These are phyloP conservation scores for Calocybe cyanea DNA, from an alignment of 768 basidiomycete species.

Conservation along the genomic window DNA sequence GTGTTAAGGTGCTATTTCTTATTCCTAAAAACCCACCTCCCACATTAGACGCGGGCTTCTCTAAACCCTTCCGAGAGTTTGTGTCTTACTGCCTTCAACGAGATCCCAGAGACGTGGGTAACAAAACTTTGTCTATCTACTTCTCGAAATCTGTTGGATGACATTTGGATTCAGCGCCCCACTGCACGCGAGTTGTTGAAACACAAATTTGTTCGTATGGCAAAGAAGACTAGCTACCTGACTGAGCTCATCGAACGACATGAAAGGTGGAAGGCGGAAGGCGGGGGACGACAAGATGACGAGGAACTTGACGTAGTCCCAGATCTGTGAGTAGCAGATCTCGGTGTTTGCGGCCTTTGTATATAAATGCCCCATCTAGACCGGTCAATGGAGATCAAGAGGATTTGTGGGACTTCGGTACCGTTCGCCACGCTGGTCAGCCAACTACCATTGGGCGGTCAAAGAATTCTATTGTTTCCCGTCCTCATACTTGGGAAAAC, in stretches of 20 bases:
- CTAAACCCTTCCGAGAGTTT: conserved; percentile 92
- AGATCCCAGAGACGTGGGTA: conserved; percentile 83
- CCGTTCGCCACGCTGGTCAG: conserved; percentile 72
- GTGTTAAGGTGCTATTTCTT: conserved; percentile 84
- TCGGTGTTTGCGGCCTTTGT: conserved; percentile 1
- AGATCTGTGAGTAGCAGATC: conserved; percentile 52
- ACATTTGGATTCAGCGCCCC: conserved; percentile 60
- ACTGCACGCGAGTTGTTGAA: conserved; percentile 92
- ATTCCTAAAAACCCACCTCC: conserved; percentile 98
- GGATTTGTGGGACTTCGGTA: conserved; percentile 97
- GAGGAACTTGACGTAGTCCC: conserved; percentile 58
- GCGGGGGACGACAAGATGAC: conserved; percentile 72
- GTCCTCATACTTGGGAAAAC: conserved; percentile 79
- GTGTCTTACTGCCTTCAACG: conserved; percentile 90
- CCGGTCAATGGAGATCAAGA: conserved; percentile 58
- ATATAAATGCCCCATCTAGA: conserved; percentile 28
- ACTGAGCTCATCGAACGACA: conserved; percentile 95
- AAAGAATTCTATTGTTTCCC: conserved; percentile 58
- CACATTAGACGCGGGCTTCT: conserved; percentile 84
- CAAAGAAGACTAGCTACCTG: conserved; percentile 91
- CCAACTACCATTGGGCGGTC: conserved; percentile 66
- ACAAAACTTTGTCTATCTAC: neutral
- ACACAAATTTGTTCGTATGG: conserved; percentile 93
- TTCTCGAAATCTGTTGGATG: conserved; percentile 9
- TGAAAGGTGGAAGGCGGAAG: conserved; percentile 90